Conservation (phyloP, 2,329 filamentous ascomycete genomes). For the Sclerotinia minor region DNA sequence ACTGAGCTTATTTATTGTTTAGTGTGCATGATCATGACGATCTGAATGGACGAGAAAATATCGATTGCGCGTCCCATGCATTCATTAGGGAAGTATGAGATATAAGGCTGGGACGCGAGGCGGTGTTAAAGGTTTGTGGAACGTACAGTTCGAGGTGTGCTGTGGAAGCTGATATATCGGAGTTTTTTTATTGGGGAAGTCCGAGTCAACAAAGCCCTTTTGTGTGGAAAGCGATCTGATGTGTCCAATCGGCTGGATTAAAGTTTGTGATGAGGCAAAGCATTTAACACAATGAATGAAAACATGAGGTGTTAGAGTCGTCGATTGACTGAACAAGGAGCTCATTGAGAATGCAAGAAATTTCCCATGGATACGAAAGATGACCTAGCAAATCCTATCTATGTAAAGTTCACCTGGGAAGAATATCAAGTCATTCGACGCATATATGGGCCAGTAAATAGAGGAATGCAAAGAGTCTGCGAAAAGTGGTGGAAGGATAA, state of each 20-base stretch:
- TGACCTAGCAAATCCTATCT: too few relatives aligned
- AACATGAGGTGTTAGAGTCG: neutral
- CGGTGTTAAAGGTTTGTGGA: neutral
- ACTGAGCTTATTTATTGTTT: neutral
- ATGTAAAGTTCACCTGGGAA: too few relatives aligned
- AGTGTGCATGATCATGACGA: neutral
- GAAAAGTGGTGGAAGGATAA: too few relatives aligned
- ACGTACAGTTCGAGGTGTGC: too few relatives aligned
- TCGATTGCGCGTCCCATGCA: slow-evolving; percentile 20
- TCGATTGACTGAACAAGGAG: neutral
- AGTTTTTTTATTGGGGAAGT: slow-evolving; percentile 20
- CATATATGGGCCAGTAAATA: too few relatives aligned
- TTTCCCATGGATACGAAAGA: too few relatives aligned
- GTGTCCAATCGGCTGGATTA: neutral
- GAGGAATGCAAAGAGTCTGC: too few relatives aligned
- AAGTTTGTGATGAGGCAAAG: neutral
- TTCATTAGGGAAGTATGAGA: neutral
- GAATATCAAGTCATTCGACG: too few relatives aligned
- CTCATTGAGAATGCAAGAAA: too few relatives aligned
- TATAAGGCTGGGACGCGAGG: neutral
- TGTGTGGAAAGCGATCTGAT: neutral
- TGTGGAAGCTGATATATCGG: neutral
- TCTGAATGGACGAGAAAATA: slow-evolving; percentile 11
- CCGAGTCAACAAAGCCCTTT: neutral
- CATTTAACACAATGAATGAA: neutral